phyloP scores from a whole-genome alignment of 129 eudicot genomes.

The Heracleum sosnowskyi region DNA sequence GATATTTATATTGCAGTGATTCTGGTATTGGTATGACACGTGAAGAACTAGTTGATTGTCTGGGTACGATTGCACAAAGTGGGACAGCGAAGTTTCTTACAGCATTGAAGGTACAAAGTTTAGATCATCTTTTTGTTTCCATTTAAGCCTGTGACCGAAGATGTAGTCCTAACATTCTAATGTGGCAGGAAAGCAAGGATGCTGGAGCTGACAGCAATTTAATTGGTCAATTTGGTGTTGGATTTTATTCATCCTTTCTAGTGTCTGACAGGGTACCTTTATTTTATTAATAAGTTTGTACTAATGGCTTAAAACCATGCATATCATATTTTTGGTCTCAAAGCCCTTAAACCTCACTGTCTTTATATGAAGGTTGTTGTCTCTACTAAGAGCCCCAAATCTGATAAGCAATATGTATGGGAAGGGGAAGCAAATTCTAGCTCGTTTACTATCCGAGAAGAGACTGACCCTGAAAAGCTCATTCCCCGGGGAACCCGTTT shows the following conservation, averaged over 20 bases:
- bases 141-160: background rate
- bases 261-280: slow-evolving; percentile 69
- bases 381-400: slow-evolving; percentile 85
- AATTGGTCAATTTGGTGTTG: slow-evolving; percentile 98
- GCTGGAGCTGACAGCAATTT: slow-evolving; percentile 91
- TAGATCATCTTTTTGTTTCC: background rate
- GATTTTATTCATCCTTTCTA: slow-evolving; percentile 88
- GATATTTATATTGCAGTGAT: slow-evolving; percentile 45
- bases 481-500: slow-evolving; percentile 93
- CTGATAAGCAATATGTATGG: slow-evolving; percentile 94
- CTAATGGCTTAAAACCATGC: background rate
- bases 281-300: background rate
- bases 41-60: slow-evolving; percentile 86
- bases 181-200: slow-evolving; percentile 87
- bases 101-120: slow-evolving; percentile 62
- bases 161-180: background rate
- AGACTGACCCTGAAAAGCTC: slow-evolving; percentile 79
- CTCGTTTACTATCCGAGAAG: slow-evolving; percentile 81
- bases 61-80: slow-evolving; percentile 97
- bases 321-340: slow-evolving; percentile 9
- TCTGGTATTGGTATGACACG: slow-evolving; percentile 97
- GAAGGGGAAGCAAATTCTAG: slow-evolving; percentile 97
- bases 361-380: slow-evolving; percentile 64
- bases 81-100: slow-evolving; percentile 93
- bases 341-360: background rate